These are phyloP conservation scores for Ceratocystis smalleyi DNA, from an alignment of 2,329 filamentous ascomycete species.

Conservation along the genomic window DNA sequence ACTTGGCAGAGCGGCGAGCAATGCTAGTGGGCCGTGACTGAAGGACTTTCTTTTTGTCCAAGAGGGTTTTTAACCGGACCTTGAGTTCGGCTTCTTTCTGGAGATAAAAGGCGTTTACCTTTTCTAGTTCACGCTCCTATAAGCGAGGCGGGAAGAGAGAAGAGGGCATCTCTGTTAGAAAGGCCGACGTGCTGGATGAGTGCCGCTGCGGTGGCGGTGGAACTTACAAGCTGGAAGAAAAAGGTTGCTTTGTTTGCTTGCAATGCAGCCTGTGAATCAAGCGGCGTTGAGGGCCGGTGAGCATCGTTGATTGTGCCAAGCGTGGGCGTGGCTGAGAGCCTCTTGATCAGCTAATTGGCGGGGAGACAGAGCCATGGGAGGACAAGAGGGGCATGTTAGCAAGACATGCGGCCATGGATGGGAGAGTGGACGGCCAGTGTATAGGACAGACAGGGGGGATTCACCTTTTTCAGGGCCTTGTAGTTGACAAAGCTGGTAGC, in stretches of 20 bases:
- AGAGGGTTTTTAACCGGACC: slow-evolving; percentile 73
- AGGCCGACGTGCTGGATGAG: slow-evolving; percentile 81
- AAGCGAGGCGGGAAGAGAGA: slow-evolving; percentile 20
- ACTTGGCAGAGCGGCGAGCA: slow-evolving; percentile 80
- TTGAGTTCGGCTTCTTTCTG: slow-evolving; percentile 99
- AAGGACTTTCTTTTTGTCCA: slow-evolving; percentile 88
- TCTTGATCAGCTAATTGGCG: slow-evolving; percentile 74
- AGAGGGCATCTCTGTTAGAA: slow-evolving; percentile 23
- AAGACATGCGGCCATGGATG: too few relatives aligned
- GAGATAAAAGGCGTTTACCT: slow-evolving; percentile 93
- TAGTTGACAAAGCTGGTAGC: slow-evolving; percentile 98
- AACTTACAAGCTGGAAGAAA: slow-evolving; percentile 82
- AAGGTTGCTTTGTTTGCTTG: slow-evolving; percentile 98
- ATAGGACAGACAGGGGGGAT: slow-evolving; percentile 16
- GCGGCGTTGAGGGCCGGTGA: slow-evolving; percentile 30
- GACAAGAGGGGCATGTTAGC: background rate
- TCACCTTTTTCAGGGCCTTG: slow-evolving; percentile 95
- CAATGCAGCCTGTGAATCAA: slow-evolving; percentile 73
- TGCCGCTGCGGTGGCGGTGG: slow-evolving; percentile 51
- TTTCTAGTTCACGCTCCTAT: slow-evolving; percentile 92
- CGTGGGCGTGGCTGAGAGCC: slow-evolving; percentile 80
- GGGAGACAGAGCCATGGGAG: background rate
- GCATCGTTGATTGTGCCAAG: slow-evolving; percentile 60
- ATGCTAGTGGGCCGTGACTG: slow-evolving; percentile 58
- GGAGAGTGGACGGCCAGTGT: too few relatives aligned